phyloP scores from a whole-genome alignment of 2,329 filamentous ascomycete species.

The Claviceps sp. region DNA sequence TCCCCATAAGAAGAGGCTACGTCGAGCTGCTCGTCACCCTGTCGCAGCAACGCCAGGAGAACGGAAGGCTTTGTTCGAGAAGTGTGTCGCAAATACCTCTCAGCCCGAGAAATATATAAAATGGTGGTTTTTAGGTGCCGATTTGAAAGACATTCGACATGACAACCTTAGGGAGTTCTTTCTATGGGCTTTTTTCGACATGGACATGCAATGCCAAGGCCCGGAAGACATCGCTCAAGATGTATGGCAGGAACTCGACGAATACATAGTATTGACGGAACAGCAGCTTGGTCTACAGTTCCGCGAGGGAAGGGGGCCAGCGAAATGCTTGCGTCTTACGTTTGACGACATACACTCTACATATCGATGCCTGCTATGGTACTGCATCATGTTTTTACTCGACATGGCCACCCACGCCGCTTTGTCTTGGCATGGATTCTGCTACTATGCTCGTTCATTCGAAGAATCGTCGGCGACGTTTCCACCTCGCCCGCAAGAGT shows the following conservation, averaged over 20 bases:
- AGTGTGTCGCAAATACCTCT: slow-evolving; percentile 39
- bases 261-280: slow-evolving; percentile 39
- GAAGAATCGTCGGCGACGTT: slow-evolving; percentile 29
- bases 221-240: slow-evolving; percentile 15
- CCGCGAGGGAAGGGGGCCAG: slow-evolving; percentile 39
- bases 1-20: slow-evolving; percentile 28
- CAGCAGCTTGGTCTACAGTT: slow-evolving; percentile 35
- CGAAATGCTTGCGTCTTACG: slow-evolving; percentile 47
- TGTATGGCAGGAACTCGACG: slow-evolving; percentile 27
- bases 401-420: slow-evolving; percentile 35
- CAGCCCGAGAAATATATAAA: slow-evolving; percentile 43
- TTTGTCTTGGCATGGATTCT: slow-evolving; percentile 36
- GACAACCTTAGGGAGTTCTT: slow-evolving; percentile 58
- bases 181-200: slow-evolving; percentile 53
- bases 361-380: slow-evolving; percentile 53
- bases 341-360: slow-evolving; percentile 48
- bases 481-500: slow-evolving; percentile 40
- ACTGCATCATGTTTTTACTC: slow-evolving; percentile 39
- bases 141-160: slow-evolving; percentile 40
- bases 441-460: slow-evolving; percentile 30
- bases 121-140: slow-evolving; percentile 53
- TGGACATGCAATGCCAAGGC: slow-evolving; percentile 16
- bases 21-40: slow-evolving; percentile 26
- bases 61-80: slow-evolving; percentile 41
- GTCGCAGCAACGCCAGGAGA: slow-evolving; percentile 27